Evolutionary conservation across 805 yeast species (phyloP).

Genomic region (Blastobotrys mokoenaii): DNA sequence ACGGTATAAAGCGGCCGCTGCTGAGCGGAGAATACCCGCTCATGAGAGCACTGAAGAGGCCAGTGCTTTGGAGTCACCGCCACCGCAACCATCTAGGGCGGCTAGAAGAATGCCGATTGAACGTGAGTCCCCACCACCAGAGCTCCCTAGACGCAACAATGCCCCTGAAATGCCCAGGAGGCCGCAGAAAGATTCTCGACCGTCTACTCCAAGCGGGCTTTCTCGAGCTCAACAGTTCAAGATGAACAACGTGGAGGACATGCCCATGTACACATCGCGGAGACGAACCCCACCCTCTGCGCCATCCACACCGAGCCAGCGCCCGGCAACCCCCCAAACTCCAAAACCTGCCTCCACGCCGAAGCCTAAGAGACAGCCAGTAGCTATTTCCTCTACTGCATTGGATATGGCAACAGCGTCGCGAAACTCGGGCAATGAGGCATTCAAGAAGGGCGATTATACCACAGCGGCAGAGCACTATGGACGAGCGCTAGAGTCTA

Average conservation of each 20-base stretch:
- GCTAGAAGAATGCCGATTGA: not conserved
- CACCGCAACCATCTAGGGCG: not conserved
- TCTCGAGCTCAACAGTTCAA: slow-evolving; percentile 20
- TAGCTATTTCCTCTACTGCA: slow-evolving; percentile 23
- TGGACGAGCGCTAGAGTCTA: slow-evolving; percentile 42
- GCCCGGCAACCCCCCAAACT: slow-evolving; percentile 6
- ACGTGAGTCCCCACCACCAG: not conserved
- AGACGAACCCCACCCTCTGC: slow-evolving; percentile 8
- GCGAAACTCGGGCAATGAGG: slow-evolving; percentile 43
- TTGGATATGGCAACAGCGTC: slow-evolving; percentile 24
- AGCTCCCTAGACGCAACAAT: not conserved
- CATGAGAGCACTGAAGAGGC: slow-evolving; percentile 3
- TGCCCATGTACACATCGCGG: slow-evolving; percentile 14
- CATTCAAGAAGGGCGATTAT: slow-evolving; percentile 80
- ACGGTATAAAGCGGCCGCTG: slow-evolving; percentile 30
- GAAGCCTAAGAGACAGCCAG: slow-evolving; percentile 9
- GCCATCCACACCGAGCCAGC: slow-evolving; percentile 6
- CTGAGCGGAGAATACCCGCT: not conserved
- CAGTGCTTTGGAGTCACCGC: not conserved
- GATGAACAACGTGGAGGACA: slow-evolving; percentile 10
- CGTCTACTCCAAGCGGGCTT: slow-evolving; percentile 12
- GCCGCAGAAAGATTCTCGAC: not conserved
- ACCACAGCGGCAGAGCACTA: slow-evolving; percentile 54
- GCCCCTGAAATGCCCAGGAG: no score
- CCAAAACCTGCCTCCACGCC: slow-evolving; percentile 11